phyloP scores from a whole-genome alignment of 2,329 filamentous ascomycete species.

The Pezicula radicicola region DNA sequence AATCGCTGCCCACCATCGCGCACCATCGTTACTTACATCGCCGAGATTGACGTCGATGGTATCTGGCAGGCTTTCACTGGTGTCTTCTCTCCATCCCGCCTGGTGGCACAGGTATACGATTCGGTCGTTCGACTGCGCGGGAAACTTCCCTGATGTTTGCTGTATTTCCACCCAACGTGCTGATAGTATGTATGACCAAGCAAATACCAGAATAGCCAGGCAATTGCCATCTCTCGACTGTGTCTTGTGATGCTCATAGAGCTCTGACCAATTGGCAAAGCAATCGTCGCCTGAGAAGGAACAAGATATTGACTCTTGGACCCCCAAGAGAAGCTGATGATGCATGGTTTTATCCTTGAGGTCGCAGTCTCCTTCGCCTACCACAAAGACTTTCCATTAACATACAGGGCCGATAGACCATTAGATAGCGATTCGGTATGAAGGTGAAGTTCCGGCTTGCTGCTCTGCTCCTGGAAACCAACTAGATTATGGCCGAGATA shows the following conservation, averaged over 20 bases:
- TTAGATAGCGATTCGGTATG: neutral
- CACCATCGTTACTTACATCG: slow-evolving; percentile 4
- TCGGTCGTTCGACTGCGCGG: slow-evolving; percentile 1
- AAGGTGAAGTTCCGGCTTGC: slow-evolving; percentile 5
- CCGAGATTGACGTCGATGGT: slow-evolving; percentile 8
- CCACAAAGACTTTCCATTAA: slow-evolving; percentile 6
- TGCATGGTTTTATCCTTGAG: slow-evolving; percentile 4
- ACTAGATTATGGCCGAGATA: slow-evolving; percentile 7
- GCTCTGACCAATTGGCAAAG: slow-evolving; percentile 8
- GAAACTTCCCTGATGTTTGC: neutral
- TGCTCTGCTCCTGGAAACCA: neutral
- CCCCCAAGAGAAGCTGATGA: slow-evolving; percentile 5
- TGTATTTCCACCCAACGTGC: slow-evolving; percentile 10
- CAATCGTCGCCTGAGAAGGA: slow-evolving; percentile 3
- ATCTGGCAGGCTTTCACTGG: slow-evolving; percentile 4
- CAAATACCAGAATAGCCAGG: slow-evolving; percentile 8
- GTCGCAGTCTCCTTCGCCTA: slow-evolving; percentile 5
- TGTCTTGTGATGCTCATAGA: neutral
- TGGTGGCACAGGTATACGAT: slow-evolving; percentile 7
- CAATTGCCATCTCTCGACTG: slow-evolving; percentile 5
- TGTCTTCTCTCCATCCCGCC: slow-evolving; percentile 4
- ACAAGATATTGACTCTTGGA: slow-evolving; percentile 6
- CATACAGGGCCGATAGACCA: slow-evolving; percentile 2
- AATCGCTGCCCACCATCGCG: slow-evolving; percentile 12
- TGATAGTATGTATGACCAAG: slow-evolving; percentile 11